Evolutionary conservation across 768 basidiomycete genomes (phyloP).

Genomic region (Naematelia aurantialba): DNA sequence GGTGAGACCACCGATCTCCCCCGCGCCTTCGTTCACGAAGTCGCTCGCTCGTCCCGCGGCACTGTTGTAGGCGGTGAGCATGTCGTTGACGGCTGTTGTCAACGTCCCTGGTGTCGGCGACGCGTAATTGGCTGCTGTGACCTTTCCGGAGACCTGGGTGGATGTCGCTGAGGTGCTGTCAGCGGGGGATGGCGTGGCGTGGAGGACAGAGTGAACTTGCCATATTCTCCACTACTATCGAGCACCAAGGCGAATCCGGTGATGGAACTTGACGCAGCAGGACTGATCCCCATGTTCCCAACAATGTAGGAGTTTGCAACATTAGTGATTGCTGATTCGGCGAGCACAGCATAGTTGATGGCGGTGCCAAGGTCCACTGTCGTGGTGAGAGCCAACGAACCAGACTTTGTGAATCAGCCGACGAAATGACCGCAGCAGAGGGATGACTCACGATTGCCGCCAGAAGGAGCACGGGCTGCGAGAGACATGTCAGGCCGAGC

Average conservation of each 20-base stretch:
- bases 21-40: slow-evolving; percentile 8
- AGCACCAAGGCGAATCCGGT: slow-evolving; percentile 13
- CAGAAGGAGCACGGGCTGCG: too few relatives aligned
- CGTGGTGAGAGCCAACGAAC: slow-evolving; percentile 7
- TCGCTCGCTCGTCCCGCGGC: slow-evolving; percentile 11
- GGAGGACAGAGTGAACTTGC: slow-evolving; percentile 2
- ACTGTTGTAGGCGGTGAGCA: slow-evolving; percentile 16
- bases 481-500: too few relatives aligned
- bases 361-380: slow-evolving; percentile 20
- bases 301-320: slow-evolving; percentile 17
- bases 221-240: slow-evolving; percentile 8
- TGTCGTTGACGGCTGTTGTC: slow-evolving; percentile 15
- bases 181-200: not conserved
- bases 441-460: not conserved
- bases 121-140: slow-evolving; percentile 15
- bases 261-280: slow-evolving; percentile 9
- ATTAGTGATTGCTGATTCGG: slow-evolving; percentile 19
- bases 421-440: too few relatives aligned
- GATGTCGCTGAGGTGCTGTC: slow-evolving; percentile 15
- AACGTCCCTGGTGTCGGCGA: slow-evolving; percentile 11
- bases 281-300: slow-evolving; percentile 20
- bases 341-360: slow-evolving; percentile 19
- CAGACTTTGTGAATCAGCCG: too few relatives aligned
- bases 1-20: slow-evolving; percentile 17
- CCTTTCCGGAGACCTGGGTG: slow-evolving; percentile 12